phyloP scores from a whole-genome alignment of 2,329 filamentous ascomycete genomes.

The Aspergillus glaucus region DNA sequence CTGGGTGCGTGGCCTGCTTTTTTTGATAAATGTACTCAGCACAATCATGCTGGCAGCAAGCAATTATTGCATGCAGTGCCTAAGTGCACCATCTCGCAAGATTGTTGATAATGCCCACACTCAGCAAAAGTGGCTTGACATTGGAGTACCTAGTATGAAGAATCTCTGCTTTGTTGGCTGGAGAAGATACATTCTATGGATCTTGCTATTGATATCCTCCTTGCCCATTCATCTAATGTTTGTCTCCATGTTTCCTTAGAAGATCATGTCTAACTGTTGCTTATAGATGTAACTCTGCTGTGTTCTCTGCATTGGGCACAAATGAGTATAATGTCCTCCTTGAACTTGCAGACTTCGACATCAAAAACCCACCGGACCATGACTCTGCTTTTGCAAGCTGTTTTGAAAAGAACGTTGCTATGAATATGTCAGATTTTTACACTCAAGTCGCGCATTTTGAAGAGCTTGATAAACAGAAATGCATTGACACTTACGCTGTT shows the following conservation, averaged over 20 bases:
- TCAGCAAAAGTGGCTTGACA: constrained; percentile 36
- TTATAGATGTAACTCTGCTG: constrained; percentile 2
- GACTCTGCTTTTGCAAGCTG: neutral
- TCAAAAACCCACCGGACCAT: neutral
- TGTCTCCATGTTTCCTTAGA: neutral
- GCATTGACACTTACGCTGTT: neutral
- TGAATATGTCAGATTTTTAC: neutral
- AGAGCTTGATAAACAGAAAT: neutral
- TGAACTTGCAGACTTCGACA: neutral
- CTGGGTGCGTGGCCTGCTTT: constrained; percentile 29
- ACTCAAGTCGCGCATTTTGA: neutral
- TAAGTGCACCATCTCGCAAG: constrained; percentile 44
- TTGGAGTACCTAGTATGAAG: constrained; percentile 33
- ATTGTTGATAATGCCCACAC: constrained; percentile 46
- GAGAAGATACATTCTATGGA: constrained; percentile 15
- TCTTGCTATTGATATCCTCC: constrained; percentile 7
- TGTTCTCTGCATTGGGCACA: constrained; percentile 1
- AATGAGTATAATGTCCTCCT: constrained; percentile 1
- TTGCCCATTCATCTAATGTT: constrained; percentile 16
- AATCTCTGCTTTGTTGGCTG: constrained; percentile 26
- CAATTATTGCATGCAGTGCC: constrained; percentile 50
- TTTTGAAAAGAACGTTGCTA: neutral
- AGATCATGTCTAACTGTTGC: neutral
- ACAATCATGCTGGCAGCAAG: constrained; percentile 43
- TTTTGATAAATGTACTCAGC: constrained; percentile 45